Base-by-base conservation (phyloP, 176 grass and related monocot species). In the Rhynchospora tenuis region DNA sequence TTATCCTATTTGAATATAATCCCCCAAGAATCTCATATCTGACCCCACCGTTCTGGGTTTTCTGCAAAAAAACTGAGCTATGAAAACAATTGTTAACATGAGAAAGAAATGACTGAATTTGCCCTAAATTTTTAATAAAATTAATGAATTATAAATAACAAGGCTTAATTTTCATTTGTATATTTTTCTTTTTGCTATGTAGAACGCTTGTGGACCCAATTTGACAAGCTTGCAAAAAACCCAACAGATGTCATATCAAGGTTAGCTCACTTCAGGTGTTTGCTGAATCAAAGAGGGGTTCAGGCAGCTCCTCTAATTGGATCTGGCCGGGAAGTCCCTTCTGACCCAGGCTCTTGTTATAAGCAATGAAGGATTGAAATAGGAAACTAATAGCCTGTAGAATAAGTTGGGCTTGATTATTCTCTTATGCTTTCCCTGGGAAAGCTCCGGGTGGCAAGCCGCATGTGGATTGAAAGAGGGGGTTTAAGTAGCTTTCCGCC, bases 271-370 rank as follows among this genome's bases (percentile, higher is more conserved):
- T 97, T 97, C 88, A 94, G 94, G 86, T 97, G 94, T 56, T 83
- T 94, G 74, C 91, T 97, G 54, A 97, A 94, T 82, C 86, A 86
- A 24, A 92, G 91, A 89, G 91, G 94, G 44, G 86, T 97, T 87
- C 89, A 90, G 67, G 94, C 94, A 75, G 84, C 91, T 74, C 94
- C 94, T 0, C 56, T 92, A 27, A 69, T 81, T 79, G 91, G 90
- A 63, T 77, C 61, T 77, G 91, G 94, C 23, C 84, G 91, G 17
- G 82, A 74, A 17, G 84, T 85, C 9, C 91, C 91, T 2, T 23
- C 73, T 48, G 94, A 86, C 4, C 94, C 94, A 51, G 91, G 87
- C 33, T 94, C 94, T 57, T 97, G 94, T 73, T 23, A 82, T 73
- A 89, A 44, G 62, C 94, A 97, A 78, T 97, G 24, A 75, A 29